Percentiles rank a stretch among this genome's conserved stretches.
Evolutionary conservation across 2,329 filamentous ascomycete genomes (phyloP).

Genomic region (Sclerotinia sclerotiorum): DNA sequence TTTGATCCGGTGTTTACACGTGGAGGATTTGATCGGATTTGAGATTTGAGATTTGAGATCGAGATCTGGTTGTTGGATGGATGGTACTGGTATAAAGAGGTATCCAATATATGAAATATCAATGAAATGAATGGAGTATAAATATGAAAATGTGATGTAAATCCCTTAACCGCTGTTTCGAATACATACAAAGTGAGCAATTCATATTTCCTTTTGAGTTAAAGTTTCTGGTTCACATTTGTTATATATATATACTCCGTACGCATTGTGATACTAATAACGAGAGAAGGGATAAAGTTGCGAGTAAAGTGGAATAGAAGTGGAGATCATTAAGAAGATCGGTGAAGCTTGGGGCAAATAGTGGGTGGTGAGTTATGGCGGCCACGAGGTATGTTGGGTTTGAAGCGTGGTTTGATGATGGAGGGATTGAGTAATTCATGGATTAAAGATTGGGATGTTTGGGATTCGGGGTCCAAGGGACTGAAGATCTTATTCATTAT

Average conservation of each 20-base stretch:
- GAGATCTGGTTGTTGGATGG: neutral
- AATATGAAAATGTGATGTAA: no score
- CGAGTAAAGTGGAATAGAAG: slow-evolving; percentile 4
- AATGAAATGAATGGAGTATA: neutral
- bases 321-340: neutral
- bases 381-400: slow-evolving; percentile 5
- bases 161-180: neutral
- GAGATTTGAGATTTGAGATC: neutral
- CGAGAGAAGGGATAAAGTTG: neutral
- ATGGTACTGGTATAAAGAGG: no score
- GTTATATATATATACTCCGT: neutral
- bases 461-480: no score
- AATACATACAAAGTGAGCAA: neutral
- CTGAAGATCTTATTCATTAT: neutral
- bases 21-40: neutral
- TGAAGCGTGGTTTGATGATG: neutral
- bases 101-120: neutral
- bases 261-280: neutral
- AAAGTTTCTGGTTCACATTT: neutral
- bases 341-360: slow-evolving; percentile 7
- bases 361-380: neutral
- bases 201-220: neutral
- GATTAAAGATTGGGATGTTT: neutral
- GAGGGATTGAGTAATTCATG: neutral
- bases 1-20: slow-evolving; percentile 6